Base-by-base conservation (phyloP, 352 stramenopile species). In the Globisporangium rhizosaccharum region DNA sequence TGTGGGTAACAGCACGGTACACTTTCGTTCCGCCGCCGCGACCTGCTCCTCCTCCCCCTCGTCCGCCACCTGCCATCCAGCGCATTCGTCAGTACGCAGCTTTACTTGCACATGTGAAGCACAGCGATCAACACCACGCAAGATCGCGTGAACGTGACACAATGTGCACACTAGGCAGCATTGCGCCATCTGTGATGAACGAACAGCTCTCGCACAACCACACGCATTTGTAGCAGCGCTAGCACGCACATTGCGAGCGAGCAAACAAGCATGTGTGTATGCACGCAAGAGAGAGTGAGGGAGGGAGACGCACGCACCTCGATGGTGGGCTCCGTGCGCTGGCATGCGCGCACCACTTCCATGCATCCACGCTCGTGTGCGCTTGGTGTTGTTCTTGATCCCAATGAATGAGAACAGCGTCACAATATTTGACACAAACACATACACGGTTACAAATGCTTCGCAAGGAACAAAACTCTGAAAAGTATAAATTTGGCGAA, bases 351-450 rank as follows among this genome's bases (percentile, higher is more conserved):
- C 41, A 61, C 47, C 59, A 65, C 62, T 67, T 52, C 68, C 71
- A 76, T 76, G 63, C 71, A 79, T 76, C 48, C 63, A 67, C 50
- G 20, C 23, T n/a, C 20, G 49, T 45, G 51, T 56, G 53, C 51
- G 54, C 54, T 44, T 33, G 18, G 56, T 42, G 26, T 50, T 59
- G 41, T 17, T 51, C 62, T 58, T 50, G 41, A 39, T 39, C 33
- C 7, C 6, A 6, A 33, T 33, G 23, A 23, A 23, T 23, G 23
- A 23, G 23, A 23, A 23, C 23, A 23, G 23, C 23, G 23, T 23
- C 23, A 23, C 23, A 23, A 23, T 23, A 23, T 23, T 23, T 23
- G 23, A 23, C 23, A 23, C 23, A 23, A 23, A 23, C 0, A 23
- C 23, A 23, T 0, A 23, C 23, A 0, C 23, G 23, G 23, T 23